Conservation (phyloP, 805 yeast genomes). For the Teunomyces lycoperdinae region DNA sequence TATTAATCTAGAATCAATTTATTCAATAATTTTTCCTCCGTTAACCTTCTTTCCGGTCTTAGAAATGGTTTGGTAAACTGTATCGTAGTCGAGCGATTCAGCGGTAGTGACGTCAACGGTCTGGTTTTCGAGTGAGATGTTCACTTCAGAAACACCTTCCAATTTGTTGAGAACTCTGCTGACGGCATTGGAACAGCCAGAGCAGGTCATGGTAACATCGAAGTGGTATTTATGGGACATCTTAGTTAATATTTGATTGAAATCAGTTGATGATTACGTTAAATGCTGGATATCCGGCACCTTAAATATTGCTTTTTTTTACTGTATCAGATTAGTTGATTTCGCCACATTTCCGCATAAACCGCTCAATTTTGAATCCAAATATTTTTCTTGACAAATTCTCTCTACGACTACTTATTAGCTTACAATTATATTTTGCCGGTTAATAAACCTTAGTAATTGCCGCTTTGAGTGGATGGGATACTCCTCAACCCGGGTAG, state of each 20-base stretch:
- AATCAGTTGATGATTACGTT: no score
- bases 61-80: constrained; percentile 73
- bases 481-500: background rate
- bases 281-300: background rate
- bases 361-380: background rate
- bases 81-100: constrained; percentile 59
- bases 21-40: constrained; percentile 55
- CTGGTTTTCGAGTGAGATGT: constrained; percentile 77
- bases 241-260: constrained; percentile 3
- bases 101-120: constrained; percentile 72
- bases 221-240: constrained; percentile 70
- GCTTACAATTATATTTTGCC: background rate
- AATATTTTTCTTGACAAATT: background rate
- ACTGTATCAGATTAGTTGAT: no score
- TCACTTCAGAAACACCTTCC: constrained; percentile 70
- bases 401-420: background rate
- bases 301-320: background rate
- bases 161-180: constrained; percentile 67
- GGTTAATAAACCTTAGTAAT: background rate
- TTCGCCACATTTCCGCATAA: background rate
- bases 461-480: constrained; percentile 3
- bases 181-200: constrained; percentile 87
- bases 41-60: constrained; percentile 89
- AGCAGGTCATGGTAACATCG: constrained; percentile 82
- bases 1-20: background rate